Evolutionary conservation across 129 eudicot genomes (phyloP).

Genomic region (Escallonia rubra): DNA sequence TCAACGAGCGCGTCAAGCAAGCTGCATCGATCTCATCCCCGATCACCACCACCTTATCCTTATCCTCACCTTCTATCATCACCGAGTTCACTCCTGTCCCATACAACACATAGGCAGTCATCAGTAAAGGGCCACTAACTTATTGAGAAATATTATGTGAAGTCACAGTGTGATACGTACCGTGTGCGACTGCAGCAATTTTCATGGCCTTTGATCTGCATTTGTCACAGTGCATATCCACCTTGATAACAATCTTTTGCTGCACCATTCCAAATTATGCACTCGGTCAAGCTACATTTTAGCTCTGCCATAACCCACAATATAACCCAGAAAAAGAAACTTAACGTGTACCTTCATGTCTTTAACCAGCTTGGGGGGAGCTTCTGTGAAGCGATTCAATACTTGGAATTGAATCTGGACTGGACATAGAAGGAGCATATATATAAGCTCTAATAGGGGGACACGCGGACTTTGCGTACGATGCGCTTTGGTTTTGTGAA

Average conservation of each 20-base stretch:
- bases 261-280: slow-evolving; percentile 1
- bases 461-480: too few species aligned
- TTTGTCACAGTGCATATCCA: slow-evolving; percentile 3
- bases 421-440: too few species aligned
- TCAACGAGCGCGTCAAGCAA: not conserved
- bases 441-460: too few species aligned
- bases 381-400: too few species aligned
- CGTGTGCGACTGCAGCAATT: slow-evolving; percentile 6
- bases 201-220: slow-evolving; percentile 26
- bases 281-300: too few species aligned
- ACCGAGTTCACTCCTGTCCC: slow-evolving; percentile 13
- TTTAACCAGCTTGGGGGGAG: too few species aligned
- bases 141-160: not conserved
- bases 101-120: not conserved
- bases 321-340: too few species aligned
- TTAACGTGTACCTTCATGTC: too few species aligned
- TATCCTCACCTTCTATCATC: slow-evolving; percentile 10
- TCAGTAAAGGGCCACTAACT: too few species aligned
- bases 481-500: too few species aligned
- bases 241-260: slow-evolving; percentile 25
- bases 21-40: slow-evolving; percentile 7
- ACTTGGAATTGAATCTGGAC: too few species aligned
- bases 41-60: slow-evolving; percentile 4
- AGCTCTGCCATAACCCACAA: too few species aligned
- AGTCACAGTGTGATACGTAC: slow-evolving; percentile 1